Conservation (phyloP, 2,329 filamentous ascomycete species). For the Xylaria arbuscula region DNA sequence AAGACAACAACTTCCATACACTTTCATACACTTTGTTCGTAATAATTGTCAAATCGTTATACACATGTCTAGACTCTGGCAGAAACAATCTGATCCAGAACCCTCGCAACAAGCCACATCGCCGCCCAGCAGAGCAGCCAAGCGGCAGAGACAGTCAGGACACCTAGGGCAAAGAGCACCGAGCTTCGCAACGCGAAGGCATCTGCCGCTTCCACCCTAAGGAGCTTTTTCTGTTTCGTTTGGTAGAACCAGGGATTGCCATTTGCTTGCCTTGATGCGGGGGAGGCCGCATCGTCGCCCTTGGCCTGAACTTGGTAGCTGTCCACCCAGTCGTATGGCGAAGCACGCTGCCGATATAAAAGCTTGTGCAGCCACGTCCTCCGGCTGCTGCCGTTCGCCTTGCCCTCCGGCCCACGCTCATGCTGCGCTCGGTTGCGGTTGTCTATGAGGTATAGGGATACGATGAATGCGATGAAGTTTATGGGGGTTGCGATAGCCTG, state of each 20-base stretch:
- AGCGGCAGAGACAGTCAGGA: conserved; percentile 46
- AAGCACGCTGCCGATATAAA: conserved; percentile 54
- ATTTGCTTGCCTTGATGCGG: conserved; percentile 29
- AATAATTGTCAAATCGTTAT: neutral
- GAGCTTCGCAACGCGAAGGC: conserved; percentile 69
- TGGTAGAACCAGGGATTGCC: conserved; percentile 60
- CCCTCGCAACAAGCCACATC: conserved; percentile 13
- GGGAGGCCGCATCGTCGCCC: conserved; percentile 14
- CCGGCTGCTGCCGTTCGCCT: conserved; percentile 33
- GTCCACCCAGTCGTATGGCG: conserved; percentile 53
- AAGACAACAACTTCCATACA: neutral
- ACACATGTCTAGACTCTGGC: neutral
- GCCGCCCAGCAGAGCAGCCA: conserved; percentile 22
- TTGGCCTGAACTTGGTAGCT: conserved; percentile 22
- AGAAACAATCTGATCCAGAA: neutral
- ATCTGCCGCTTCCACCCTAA: conserved; percentile 70
- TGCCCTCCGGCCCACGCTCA: conserved; percentile 28
- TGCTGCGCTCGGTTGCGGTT: conserved; percentile 64
- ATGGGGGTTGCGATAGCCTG: conserved; percentile 70
- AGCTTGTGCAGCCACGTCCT: conserved; percentile 56
- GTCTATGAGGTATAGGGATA: conserved; percentile 74
- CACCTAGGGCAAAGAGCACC: conserved; percentile 63
- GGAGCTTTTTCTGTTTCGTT: conserved; percentile 68
- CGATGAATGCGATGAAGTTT: conserved; percentile 71
- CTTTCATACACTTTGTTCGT: neutral